These are phyloP conservation scores for Citrus sinensis DNA, from an alignment of 345 rosid species.

Conservation along the genomic window DVS_A1.0 CM039169.1:7747501-7748000, in stretches of 20 bases:
- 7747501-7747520: conserved; percentile 41
- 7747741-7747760: background rate
- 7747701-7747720: conserved; percentile 55
- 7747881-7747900: background rate
- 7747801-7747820: background rate
- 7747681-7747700: conserved; percentile 48
- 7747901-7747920: background rate
- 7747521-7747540: conserved; percentile 43
- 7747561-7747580: conserved; percentile 48
- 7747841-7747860: background rate
- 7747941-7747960: background rate
- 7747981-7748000: background rate
- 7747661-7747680: conserved; percentile 37
- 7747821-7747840: background rate
- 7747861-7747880: background rate
- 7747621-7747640: conserved; percentile 52
- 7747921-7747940: background rate
- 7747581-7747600: conserved; percentile 65
- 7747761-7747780: background rate
- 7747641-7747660: conserved; percentile 43
- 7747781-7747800: background rate
- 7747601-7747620: conserved; percentile 43
- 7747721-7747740: background rate
- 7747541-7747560: conserved; percentile 43
- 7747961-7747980: background rate